Percentiles rank a stretch among this genome's conserved stretches.
Evolutionary conservation across 2,329 filamentous ascomycete species (phyloP).

Genomic region (Penicillium palitans): DNA sequence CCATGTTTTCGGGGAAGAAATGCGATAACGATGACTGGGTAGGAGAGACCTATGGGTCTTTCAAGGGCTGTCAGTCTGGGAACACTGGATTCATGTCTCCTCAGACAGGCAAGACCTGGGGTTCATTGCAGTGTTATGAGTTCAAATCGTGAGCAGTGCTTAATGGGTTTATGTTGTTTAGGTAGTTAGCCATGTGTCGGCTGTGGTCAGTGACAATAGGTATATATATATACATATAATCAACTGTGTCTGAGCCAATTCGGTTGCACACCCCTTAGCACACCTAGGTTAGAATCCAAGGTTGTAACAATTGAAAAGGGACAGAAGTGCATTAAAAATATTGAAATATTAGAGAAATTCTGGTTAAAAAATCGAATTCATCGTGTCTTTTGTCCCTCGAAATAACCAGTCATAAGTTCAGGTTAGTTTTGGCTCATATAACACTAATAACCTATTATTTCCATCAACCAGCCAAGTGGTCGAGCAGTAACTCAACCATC

Average conservation of each 20-base stretch:
- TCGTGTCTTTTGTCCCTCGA: neutral
- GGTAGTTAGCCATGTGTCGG: too few relatives aligned
- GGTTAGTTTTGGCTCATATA: too few relatives aligned
- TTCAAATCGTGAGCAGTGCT: too few relatives aligned
- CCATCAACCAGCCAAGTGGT: constrained; percentile 21
- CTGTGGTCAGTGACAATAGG: too few relatives aligned
- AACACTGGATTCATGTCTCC: neutral
- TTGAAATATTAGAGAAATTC: neutral
- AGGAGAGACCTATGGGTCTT: neutral
- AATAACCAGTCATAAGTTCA: neutral
- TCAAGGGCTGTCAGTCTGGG: neutral
- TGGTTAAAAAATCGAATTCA: neutral
- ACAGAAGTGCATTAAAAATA: too few relatives aligned
- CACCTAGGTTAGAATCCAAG: neutral
- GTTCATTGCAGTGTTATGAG: neutral
- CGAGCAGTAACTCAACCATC: constrained; percentile 25
- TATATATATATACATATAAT: neutral
- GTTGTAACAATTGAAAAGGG: too few relatives aligned
- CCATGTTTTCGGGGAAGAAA: neutral
- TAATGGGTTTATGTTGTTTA: too few relatives aligned
- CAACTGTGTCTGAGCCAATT: neutral
- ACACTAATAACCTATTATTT: too few relatives aligned
- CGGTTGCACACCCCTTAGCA: neutral
- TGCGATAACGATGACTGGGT: neutral
- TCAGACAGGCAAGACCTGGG: neutral